These are phyloP conservation scores for Sherardia arvensis DNA, from an alignment of 257 asterid genomes.

Conservation along the genomic window DNA sequence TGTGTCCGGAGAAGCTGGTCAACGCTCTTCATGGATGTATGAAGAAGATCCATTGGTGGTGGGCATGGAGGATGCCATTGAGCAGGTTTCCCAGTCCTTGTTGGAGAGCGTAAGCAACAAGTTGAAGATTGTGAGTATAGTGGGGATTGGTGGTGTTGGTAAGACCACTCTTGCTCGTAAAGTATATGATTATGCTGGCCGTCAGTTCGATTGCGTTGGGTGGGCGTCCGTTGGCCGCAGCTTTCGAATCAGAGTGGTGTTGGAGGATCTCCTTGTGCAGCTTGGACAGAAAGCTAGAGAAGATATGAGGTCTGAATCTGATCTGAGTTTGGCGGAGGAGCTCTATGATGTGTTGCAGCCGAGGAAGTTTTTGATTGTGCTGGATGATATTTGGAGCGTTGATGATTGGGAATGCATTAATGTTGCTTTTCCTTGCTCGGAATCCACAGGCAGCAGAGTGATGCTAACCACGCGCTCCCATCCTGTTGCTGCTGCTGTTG, in stretches of 20 bases:
- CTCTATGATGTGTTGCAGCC: neutral
- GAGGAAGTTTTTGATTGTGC: neutral
- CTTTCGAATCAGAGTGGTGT: neutral
- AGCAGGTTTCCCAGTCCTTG: neutral
- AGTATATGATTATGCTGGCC: no score
- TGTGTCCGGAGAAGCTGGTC: neutral
- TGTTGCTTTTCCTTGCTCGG: neutral
- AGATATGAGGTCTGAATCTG: neutral
- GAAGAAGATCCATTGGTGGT: neutral
- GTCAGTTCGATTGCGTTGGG: neutral
- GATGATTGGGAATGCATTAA: constrained; percentile 8
- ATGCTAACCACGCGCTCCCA: neutral
- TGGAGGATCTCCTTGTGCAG: neutral
- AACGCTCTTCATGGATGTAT: neutral
- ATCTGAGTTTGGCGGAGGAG: neutral
- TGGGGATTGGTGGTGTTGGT: neutral
- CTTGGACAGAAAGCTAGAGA: neutral
- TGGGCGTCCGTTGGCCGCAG: neutral
- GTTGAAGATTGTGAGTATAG: neutral
- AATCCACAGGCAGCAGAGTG: neutral
- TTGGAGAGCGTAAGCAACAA: neutral
- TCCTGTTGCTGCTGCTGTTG: neutral
- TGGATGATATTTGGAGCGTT: neutral
- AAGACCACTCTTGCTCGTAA: neutral
- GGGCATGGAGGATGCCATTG: neutral